Evolutionary conservation across 2,329 filamentous ascomycete species (phyloP).

Genomic region (Blastomyces gilchristii): DNA sequence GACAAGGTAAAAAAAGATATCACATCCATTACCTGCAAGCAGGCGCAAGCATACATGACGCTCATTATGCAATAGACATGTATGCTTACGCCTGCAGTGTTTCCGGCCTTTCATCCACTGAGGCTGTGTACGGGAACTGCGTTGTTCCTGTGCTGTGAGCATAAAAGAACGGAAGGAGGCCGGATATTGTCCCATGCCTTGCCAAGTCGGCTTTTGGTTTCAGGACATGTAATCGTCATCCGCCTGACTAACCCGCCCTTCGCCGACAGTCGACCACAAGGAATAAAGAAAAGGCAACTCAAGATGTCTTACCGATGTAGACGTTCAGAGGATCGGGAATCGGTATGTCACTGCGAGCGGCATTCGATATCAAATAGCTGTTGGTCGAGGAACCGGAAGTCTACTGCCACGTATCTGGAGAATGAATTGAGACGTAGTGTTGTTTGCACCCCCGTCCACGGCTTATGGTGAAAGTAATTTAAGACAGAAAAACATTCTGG

Average conservation of each 20-base stretch:
- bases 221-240: neutral
- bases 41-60: neutral
- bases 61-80: neutral
- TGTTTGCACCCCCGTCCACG: neutral
- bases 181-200: conserved; percentile 1
- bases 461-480: neutral
- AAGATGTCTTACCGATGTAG: neutral
- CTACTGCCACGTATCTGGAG: neutral
- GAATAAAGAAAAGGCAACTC: neutral
- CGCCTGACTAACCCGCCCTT: neutral
- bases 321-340: neutral
- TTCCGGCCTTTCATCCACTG: neutral
- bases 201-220: neutral
- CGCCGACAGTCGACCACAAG: neutral
- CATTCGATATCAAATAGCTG: neutral
- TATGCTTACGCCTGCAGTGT: neutral
- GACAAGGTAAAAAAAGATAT: neutral
- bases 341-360: neutral
- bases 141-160: too few species aligned
- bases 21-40: neutral
- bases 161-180: neutral
- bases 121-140: neutral
- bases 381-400: neutral
- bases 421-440: neutral
- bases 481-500: neutral